Evolutionary conservation across 257 asterid species (phyloP), one percentile per base, ranked within the genome.

Genomic region (Lycium barbarum): DNA sequence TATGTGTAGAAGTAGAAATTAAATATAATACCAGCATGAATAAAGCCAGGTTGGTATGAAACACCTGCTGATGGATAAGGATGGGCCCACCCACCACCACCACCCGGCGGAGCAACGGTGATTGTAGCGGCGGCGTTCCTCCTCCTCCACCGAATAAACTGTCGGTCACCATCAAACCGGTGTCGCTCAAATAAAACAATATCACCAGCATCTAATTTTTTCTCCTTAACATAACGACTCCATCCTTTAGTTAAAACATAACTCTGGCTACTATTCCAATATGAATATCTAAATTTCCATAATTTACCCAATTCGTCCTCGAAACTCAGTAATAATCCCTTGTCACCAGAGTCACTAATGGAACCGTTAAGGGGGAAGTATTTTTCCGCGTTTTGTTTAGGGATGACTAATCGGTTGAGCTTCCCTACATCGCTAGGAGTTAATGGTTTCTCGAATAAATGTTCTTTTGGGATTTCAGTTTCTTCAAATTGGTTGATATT

Each of bases 261-360:
- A 38, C 85, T 86, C 33, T 86, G 88, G 14, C 88, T 82, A n/a
- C 88, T 96, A 35, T 91, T 96, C 99, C 99, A 96, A 62, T 96
- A 96, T 0, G 99, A 96, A 84, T 96, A 96, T 18, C 99, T 85
- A 53, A 86, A 82, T 6, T 82, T 83, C 88, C 88, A 86, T 36
- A 71, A 59, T 62, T 86, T 72, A 0, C 98, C 72, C 35, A 78
- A 82, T 5, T 83, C 83, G 7, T 86, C 88, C 20, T 86, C 86
- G 38, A 86, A 86, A 76, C 51, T 73, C 9, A 86, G 73, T 8
- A 86, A 18, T 63, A 82, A 47, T 0, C 88, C 88, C 36, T 81
- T 73, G 6, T 94, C 98, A 11, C 90, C 93, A 0, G 95, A 67
- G 4, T 88, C 95, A 80, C 14, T 20, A 2, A 43, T 84, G 12